Evolutionary conservation across 305 asterid species (phyloP).

Genomic region (Fraxinus nigra): DNA sequence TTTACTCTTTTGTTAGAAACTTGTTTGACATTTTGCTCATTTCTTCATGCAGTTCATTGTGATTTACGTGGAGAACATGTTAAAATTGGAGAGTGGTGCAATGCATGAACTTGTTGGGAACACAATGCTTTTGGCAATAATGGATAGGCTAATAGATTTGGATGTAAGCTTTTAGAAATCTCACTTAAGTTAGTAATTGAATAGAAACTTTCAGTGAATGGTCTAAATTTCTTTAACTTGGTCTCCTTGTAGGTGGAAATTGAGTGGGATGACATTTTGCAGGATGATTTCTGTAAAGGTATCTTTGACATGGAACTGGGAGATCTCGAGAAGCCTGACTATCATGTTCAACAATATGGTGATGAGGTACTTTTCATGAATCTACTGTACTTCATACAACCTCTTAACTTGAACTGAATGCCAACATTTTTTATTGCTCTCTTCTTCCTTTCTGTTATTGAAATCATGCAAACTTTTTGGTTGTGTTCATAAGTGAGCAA

Average conservation of each 20-base stretch:
- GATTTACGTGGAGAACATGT: conserved; percentile 79
- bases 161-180: conserved; percentile 63
- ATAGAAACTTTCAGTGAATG: conserved; percentile 6
- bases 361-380: conserved; percentile 46
- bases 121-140: conserved; percentile 50
- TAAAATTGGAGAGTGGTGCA: conserved; percentile 69
- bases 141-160: conserved; percentile 74
- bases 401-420: conserved; percentile 8
- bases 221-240: neutral
- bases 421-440: neutral
- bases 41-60: conserved; percentile 47
- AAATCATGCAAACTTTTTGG: neutral
- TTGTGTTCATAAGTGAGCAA: neutral
- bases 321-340: conserved; percentile 54
- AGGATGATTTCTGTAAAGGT: conserved; percentile 74
- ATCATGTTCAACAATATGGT: conserved; percentile 45
- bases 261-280: conserved; percentile 77
- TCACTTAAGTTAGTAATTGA: neutral
- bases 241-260: conserved; percentile 59
- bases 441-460: neutral
- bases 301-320: conserved; percentile 89
- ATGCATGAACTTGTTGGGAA: conserved; percentile 72
- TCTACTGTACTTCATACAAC: neutral
- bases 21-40: neutral
- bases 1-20: neutral